Conservation (phyloP, 2,329 filamentous ascomycete species). For the Aspergillus ustus region DNA sequence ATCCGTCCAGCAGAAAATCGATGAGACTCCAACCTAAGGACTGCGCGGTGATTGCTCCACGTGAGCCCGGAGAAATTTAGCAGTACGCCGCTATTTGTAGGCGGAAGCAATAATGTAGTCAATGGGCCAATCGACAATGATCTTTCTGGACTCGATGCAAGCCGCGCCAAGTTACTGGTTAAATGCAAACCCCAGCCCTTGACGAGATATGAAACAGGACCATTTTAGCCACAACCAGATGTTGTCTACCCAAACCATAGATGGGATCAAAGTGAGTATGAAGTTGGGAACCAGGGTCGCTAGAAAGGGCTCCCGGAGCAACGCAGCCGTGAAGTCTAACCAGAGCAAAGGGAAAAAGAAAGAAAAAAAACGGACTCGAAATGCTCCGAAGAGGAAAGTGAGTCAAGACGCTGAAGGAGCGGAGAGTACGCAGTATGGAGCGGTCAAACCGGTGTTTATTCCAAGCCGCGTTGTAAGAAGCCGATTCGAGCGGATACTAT, state of each 20-base stretch:
- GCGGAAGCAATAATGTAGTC: conserved; percentile 8
- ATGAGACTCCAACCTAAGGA: conserved; percentile 14
- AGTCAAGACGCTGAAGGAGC: background rate
- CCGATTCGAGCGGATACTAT: conserved; percentile 1
- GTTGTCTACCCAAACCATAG: background rate
- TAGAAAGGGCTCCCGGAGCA: background rate
- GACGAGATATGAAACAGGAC: conserved; percentile 22
- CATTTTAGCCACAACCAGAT: conserved; percentile 2
- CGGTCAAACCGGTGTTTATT: background rate
- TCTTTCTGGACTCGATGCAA: background rate
- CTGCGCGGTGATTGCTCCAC: conserved; percentile 22
- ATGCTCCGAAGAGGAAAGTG: background rate
- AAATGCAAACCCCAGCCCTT: conserved; percentile 17
- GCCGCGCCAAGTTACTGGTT: conserved; percentile 15
- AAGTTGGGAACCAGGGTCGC: background rate
- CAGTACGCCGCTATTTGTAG: conserved; percentile 9
- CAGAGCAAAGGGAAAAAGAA: background rate
- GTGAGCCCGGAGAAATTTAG: conserved; percentile 22
- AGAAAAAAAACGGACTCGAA: background rate
- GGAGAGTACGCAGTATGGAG: background rate
- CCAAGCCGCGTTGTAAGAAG: background rate
- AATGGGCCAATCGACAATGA: conserved; percentile 17
- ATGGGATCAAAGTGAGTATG: background rate
- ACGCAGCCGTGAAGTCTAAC: background rate
- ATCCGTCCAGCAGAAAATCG: conserved; percentile 26